A percentile compares a stretch with the other conserved stretches of the same genome.
Evolutionary conservation across 768 basidiomycete genomes (phyloP).

Genomic region (Lactarius quietus): DNA sequence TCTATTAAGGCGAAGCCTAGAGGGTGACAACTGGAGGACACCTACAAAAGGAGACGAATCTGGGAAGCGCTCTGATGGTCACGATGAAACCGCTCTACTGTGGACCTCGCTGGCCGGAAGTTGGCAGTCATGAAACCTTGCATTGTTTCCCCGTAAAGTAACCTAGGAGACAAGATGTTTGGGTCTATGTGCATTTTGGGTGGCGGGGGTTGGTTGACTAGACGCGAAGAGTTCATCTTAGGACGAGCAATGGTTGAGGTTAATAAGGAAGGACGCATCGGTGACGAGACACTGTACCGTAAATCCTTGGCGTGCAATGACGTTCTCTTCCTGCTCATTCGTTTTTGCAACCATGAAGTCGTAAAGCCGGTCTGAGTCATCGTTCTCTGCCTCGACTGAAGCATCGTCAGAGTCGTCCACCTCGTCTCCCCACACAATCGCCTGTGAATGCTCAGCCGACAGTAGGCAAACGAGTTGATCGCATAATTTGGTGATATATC

Average conservation of each 20-base stretch:
- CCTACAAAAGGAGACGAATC: slow-evolving; percentile 13
- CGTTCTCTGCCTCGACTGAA: slow-evolving; percentile 38
- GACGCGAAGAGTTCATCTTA: slow-evolving; percentile 5
- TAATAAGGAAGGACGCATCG: too few species aligned
- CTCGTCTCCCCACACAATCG: slow-evolving; percentile 45
- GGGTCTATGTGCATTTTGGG: background rate
- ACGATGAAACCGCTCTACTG: background rate
- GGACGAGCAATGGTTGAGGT: background rate
- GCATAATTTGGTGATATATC: slow-evolving; percentile 29
- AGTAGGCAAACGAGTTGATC: slow-evolving; percentile 54
- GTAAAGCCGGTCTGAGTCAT: slow-evolving; percentile 46
- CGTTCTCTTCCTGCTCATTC: slow-evolving; percentile 53
- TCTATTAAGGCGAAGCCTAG: background rate
- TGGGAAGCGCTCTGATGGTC: slow-evolving; percentile 1
- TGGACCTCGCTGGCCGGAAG: slow-evolving; percentile 3
- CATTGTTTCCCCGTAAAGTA: slow-evolving; percentile 23
- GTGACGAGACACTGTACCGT: slow-evolving; percentile 34
- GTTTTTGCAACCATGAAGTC: slow-evolving; percentile 55
- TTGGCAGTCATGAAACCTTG: slow-evolving; percentile 26
- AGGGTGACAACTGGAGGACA: background rate
- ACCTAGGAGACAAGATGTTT: slow-evolving; percentile 2
- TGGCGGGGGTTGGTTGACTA: background rate
- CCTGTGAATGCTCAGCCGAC: slow-evolving; percentile 44
- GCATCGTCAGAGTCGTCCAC: slow-evolving; percentile 23
- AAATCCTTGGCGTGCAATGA: slow-evolving; percentile 44